Base-by-base conservation (phyloP, 306 rosid genomes). In the Gastrolobium bilobum region DNA sequence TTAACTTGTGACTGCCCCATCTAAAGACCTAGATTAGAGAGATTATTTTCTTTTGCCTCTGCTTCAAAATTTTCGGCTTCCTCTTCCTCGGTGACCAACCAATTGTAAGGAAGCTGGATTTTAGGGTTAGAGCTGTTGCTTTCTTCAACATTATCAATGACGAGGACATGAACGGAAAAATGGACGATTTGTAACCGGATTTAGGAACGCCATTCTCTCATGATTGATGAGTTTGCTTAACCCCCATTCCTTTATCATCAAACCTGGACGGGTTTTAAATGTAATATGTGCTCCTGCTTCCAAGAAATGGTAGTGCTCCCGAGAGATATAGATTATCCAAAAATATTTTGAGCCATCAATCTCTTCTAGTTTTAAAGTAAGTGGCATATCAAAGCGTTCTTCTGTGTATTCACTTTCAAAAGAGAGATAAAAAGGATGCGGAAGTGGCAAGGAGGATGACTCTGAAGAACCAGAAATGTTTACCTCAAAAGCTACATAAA, bases 321-420 rank as follows among this genome's bases (percentile, higher is more conserved):
- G 0, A 40, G 67, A 65, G 13, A 76, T 65, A 64, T 64, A 64
- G 63, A 65, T 76, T 0, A 8, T 1, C 75, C 81, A 77, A 58
- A 30, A 1, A 77, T 66, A 8, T 5, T 10, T 2, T 42, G 47
- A 43, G 11, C n/a, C 46, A 66, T 4, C 7, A 42, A 1, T 0
- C 15, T 13, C 3, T 10, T n/a, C 2, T 30, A 0, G 0, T 6
- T 77, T 47, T 7, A 67, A 43, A 56, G 11, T 0, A 4, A 14
- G 68, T 20, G 75, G 29, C 38, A 53, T 8, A 10, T 39, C 57
- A 2, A 54, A 53, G 57, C 1, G 7, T 67, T 77, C 68, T 43
- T 54, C 75, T 0, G 48, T 7, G 37, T n/a, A 1, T 54, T 56
- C 58, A 67, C 75, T 42, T 56, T 67, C 81, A 5, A 66, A 77